A percentile compares a stretch with the other conserved stretches of the same genome.
These are phyloP conservation scores for Boletales sp. DNA, from an alignment of 768 basidiomycete genomes.

Conservation along the genomic window DNA sequence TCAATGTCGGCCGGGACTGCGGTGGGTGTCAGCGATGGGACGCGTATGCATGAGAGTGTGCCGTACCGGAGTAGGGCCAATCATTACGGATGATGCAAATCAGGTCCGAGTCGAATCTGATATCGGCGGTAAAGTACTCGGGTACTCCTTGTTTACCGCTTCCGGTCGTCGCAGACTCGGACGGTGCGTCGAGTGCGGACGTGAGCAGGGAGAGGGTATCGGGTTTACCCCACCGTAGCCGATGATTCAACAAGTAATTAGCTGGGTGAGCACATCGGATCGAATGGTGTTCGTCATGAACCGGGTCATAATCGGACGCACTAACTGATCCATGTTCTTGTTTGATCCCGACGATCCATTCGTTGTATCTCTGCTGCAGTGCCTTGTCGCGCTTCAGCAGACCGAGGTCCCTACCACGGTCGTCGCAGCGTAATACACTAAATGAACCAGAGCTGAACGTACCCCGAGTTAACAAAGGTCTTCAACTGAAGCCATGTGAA, in stretches of 20 bases:
- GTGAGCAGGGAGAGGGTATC: constrained; percentile 61
- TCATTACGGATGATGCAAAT: constrained; percentile 78
- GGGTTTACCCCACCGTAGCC: constrained; percentile 73
- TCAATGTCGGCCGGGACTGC: constrained; percentile 68
- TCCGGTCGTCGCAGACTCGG: constrained; percentile 15
- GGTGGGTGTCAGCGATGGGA: too few species aligned
- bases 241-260: constrained; percentile 65
- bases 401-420: constrained; percentile 63
- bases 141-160: constrained; percentile 24
- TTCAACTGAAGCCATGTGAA: constrained; percentile 78
- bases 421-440: too few species aligned
- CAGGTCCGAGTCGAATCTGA: constrained; percentile 43
- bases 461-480: constrained; percentile 80
- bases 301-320: constrained; percentile 29
- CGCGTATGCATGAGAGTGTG: too few species aligned
- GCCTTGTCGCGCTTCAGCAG: constrained; percentile 69
- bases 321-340: constrained; percentile 63
- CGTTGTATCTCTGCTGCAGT: constrained; percentile 65
- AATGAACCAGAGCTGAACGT: constrained; percentile 11
- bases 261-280: constrained; percentile 35
- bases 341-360: constrained; percentile 54
- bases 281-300: too few species aligned
- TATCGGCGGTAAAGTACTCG: constrained; percentile 64
- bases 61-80: constrained; percentile 82
- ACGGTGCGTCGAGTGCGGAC: constrained; percentile 44